phyloP scores from a whole-genome alignment of 495 filamentous ascomycete species.

The Penicillium simplicissimum region DNA sequence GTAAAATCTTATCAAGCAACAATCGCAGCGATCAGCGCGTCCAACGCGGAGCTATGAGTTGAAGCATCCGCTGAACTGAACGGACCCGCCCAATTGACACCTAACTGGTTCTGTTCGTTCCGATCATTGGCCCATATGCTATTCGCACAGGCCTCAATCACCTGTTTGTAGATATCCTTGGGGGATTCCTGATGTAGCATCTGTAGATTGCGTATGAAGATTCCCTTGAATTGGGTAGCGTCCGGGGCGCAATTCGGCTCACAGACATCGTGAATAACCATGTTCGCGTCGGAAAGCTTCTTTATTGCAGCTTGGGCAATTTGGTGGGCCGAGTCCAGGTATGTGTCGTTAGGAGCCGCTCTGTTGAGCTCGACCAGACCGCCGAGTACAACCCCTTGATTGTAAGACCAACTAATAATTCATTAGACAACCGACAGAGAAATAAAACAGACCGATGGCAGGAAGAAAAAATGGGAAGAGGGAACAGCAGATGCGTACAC shows the following conservation, averaged over 20 bases:
- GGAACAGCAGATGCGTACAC: conserved; percentile 31
- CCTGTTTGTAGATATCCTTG: conserved; percentile 49
- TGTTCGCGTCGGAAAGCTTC: conserved; percentile 50
- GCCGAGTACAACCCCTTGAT: conserved; percentile 77
- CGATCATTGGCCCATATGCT: conserved; percentile 68
- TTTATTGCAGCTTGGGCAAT: conserved; percentile 68
- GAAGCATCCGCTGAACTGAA: conserved; percentile 48
- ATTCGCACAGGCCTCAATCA: conserved; percentile 62
- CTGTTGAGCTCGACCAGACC: conserved; percentile 66
- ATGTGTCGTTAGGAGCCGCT: conserved; percentile 53
- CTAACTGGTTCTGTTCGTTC: conserved; percentile 47
- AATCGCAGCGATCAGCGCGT: conserved; percentile 68
- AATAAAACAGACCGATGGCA: not conserved
- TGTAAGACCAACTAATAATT: conserved; percentile 64
- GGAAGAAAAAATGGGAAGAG: not conserved
- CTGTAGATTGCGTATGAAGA: conserved; percentile 71
- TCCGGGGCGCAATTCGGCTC: conserved; percentile 63
- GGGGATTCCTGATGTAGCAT: conserved; percentile 56
- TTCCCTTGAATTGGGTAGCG: conserved; percentile 74
- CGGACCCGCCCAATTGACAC: conserved; percentile 60
- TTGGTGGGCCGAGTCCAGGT: conserved; percentile 54
- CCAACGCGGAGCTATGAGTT: conserved; percentile 67
- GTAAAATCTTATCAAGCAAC: conserved; percentile 23
- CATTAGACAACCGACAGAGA: not conserved
- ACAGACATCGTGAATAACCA: conserved; percentile 64